Conservation (phyloP, 371 early-diverging fungal species). For the Capillidium heterosporum region DNA sequence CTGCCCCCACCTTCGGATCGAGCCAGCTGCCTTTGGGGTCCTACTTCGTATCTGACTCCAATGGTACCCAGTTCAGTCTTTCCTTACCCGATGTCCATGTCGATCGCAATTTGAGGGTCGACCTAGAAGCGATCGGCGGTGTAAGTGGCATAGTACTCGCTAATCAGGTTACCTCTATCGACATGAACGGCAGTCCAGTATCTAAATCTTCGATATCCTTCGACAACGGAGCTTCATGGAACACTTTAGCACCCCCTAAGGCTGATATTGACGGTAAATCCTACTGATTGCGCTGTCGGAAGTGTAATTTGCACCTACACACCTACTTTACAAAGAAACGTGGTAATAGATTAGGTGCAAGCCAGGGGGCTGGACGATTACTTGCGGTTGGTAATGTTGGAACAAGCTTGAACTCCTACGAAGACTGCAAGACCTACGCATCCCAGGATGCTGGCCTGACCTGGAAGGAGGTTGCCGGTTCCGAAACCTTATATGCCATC, state of each 20-base stretch:
- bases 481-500: constrained; percentile 46
- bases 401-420: constrained; percentile 28
- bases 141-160: constrained; percentile 73
- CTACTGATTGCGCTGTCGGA: constrained; percentile 24
- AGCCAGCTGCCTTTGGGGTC: constrained; percentile 23
- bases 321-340: constrained; percentile 44
- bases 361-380: constrained; percentile 62
- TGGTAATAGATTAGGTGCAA: constrained; percentile 34
- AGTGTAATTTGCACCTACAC: constrained; percentile 57
- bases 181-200: constrained; percentile 43
- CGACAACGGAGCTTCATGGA: constrained; percentile 6
- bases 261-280: constrained; percentile 3
- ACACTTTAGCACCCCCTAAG: neutral
- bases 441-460: constrained; percentile 66
- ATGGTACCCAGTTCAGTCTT: constrained; percentile 55
- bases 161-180: constrained; percentile 63
- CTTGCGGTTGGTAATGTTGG: constrained; percentile 87
- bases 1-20: neutral
- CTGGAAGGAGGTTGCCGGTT: constrained; percentile 41
- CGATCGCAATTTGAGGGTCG: constrained; percentile 50
- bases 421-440: constrained; percentile 48
- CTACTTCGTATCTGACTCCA: constrained; percentile 63
- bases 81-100: constrained; percentile 64
- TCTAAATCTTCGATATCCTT: constrained; percentile 19
- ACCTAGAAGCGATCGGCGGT: constrained; percentile 75